Evolutionary conservation across 768 basidiomycete genomes (phyloP), one percentile per base, ranked within the genome.

Genomic region (Lactarius vividus): DNA sequence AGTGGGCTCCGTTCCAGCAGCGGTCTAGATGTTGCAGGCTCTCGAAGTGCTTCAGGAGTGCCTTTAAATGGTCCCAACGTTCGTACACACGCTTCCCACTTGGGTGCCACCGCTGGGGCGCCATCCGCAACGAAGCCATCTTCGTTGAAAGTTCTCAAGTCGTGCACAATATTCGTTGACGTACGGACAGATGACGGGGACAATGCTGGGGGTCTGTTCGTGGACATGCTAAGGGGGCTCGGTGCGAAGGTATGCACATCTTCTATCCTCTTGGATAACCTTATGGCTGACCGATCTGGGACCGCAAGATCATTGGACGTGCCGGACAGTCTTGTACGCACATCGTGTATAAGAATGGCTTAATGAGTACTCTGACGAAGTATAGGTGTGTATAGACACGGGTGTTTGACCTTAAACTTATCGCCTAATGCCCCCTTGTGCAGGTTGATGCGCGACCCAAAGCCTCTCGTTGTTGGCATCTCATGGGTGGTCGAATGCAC

Each of bases 401-500:
- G 23, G n/a, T 10, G 8, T n/a, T n/a, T n/a, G n/a, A n/a, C n/a
- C n/a, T n/a, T 11, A 10, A 26, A 11, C 23, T 59, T 4, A 16
- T 61, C 13, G 31, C 18, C 49, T 58, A 18, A 63, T 10, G 8
- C 28, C 52, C 29, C 33, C 35, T 42, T 16, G 46, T 46, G 11
- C 39, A 91, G 89, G 60, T 73, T 85, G 57, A 77, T 91, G 28
- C 79, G 84, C 54, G 87, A 92, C 46, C 90, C 74, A 72, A 82
- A 88, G 72, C 94, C 94, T 0, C 69, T 78, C 29, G 86, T 93
- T 18, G 89, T 96, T 18, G 90, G 92, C 9, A 91, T 94, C 70
- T 88, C 85, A 20, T 95, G 94, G 94, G 89, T 96, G 5, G 90
- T 94, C 2, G 87, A 92, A 72, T 96, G 92, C 69, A 88, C 83